Base-by-base conservation (phyloP, 1,284 basidiomycete genomes). In the Rhodotorula sp. region DNA sequence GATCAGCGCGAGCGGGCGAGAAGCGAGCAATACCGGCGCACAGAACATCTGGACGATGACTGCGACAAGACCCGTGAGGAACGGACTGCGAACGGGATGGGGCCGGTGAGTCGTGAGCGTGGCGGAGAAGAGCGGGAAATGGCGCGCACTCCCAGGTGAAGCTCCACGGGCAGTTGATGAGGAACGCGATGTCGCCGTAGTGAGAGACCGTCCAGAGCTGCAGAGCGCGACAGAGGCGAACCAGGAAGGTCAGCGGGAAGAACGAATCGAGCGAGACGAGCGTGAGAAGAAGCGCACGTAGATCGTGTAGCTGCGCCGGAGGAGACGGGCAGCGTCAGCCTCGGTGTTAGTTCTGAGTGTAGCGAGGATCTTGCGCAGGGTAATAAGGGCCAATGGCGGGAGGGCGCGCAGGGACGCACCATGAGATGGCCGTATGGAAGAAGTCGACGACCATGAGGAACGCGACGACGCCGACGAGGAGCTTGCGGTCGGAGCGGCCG, bases 161-260 rank as follows among this genome's bases (percentile, higher is more conserved):
- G n/a, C 29, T 44, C 69, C 69, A 70, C 0, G 64, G 64, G 8
- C 37, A 50, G 15, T 34, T 32, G 22, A 53, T 21, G 34, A 70
- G 55, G 32, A 48, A 41, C 29, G 37, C 37, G 36, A 34, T 46
- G 48, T 67, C 32, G 54, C 46, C 60, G 56, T 70, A 70, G 41
- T 66, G 55, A 25, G 64, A 54, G 27, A 70, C 69, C 27, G 61
- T 58, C 67, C 61, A 64, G 3, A 60, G 57, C 50, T 66, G 39
- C 15, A 7, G 13, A 27, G 22, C 3, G 0, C 13, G 15, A 25
- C 1, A n/a, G 27, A 10, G 27, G 50, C 22, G 13, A 51, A 17
- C n/a, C n/a, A n/a, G n/a, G n/a, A n/a, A n/a, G n/a, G 22, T 51
- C n/a, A n/a, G 50, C 27, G 4, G 22, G 25, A 13, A 25, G 19